These are phyloP conservation scores for Corynascus novoguineensis DNA, from an alignment of 495 filamentous ascomycete genomes.

Conservation along the genomic window DNA sequence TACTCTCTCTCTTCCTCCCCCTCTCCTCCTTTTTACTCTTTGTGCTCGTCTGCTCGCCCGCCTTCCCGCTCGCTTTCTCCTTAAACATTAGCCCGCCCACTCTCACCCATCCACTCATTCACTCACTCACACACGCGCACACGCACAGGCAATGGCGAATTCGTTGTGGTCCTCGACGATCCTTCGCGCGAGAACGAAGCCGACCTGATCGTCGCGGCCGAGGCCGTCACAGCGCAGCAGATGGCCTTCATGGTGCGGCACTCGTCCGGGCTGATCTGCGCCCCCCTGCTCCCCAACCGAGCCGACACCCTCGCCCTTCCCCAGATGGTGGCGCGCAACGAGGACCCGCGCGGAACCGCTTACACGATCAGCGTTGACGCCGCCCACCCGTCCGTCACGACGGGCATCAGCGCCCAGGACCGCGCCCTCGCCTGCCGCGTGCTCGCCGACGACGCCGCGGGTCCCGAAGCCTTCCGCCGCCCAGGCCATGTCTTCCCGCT, in stretches of 20 bases:
- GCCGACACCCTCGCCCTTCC: conserved; percentile 66
- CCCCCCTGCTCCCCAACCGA: conserved; percentile 65
- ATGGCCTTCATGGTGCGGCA: conserved; percentile 94
- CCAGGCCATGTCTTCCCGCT: conserved; percentile 92
- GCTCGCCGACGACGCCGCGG: conserved; percentile 63
- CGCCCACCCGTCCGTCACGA: conserved; percentile 63
- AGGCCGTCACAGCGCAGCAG: conserved; percentile 77
- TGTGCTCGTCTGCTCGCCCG: conserved; percentile 47
- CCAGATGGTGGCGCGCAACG: conserved; percentile 78
- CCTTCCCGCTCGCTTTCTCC: conserved; percentile 3
- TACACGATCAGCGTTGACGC: conserved; percentile 89
- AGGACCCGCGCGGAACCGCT: conserved; percentile 83
- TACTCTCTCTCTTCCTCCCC: conserved; percentile 3
- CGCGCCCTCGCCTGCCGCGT: conserved; percentile 72
- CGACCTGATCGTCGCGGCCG: conserved; percentile 91
- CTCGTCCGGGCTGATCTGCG: conserved; percentile 85
- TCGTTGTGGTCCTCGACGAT: conserved; percentile 91
- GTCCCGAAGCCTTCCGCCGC: conserved; percentile 59
- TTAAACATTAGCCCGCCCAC: too few relatives aligned
- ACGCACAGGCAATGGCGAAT: conserved; percentile 72
- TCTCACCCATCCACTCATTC: too few relatives aligned
- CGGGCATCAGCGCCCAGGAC: conserved; percentile 86
- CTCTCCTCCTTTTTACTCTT: conserved; percentile 55
- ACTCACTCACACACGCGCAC: conserved; percentile 6
- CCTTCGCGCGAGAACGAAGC: conserved; percentile 93